Percentiles rank a stretch among this genome's conserved stretches.
Evolutionary conservation across 768 basidiomycete species (phyloP).

Genomic region (Terana coerulea): DNA sequence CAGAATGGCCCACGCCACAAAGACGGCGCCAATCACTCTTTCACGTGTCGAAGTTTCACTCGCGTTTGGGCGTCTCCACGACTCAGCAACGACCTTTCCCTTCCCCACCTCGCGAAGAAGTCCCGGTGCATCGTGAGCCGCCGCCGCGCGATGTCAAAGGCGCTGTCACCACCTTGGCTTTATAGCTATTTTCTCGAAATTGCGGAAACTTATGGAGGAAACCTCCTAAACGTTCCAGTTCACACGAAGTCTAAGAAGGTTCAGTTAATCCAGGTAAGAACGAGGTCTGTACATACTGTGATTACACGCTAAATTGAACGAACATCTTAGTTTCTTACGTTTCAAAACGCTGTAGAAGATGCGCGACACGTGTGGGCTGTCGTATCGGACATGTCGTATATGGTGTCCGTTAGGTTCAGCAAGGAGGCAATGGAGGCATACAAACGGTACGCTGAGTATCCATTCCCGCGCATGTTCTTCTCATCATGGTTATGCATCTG

Average conservation of each 20-base stretch:
- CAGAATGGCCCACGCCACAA: no score
- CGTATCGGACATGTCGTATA: slow-evolving; percentile 53
- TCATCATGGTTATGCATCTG: neutral
- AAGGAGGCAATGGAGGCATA: slow-evolving; percentile 46
- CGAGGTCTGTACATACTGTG: neutral
- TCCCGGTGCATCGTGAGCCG: no score
- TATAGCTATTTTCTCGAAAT: slow-evolving; percentile 43
- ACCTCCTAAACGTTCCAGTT: slow-evolving; percentile 33
- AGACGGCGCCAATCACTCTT: no score
- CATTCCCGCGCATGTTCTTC: neutral
- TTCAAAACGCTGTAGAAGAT: slow-evolving; percentile 25
- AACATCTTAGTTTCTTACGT: slow-evolving; percentile 50
- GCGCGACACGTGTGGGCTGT: slow-evolving; percentile 53
- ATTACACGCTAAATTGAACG: neutral
- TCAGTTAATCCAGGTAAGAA: slow-evolving; percentile 53
- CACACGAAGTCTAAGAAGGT: slow-evolving; percentile 44
- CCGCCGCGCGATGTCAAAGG: slow-evolving; percentile 31
- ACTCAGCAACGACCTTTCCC: no score
- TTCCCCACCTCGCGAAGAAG: no score
- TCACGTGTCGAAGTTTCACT: no score
- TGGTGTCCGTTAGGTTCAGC: slow-evolving; percentile 52
- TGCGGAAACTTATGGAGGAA: slow-evolving; percentile 50
- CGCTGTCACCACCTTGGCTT: slow-evolving; percentile 51
- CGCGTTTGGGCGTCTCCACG: no score
- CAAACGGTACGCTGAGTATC: slow-evolving; percentile 30